Conservation (phyloP, 257 asterid species). For the Haberlea rhodopensis region DNA sequence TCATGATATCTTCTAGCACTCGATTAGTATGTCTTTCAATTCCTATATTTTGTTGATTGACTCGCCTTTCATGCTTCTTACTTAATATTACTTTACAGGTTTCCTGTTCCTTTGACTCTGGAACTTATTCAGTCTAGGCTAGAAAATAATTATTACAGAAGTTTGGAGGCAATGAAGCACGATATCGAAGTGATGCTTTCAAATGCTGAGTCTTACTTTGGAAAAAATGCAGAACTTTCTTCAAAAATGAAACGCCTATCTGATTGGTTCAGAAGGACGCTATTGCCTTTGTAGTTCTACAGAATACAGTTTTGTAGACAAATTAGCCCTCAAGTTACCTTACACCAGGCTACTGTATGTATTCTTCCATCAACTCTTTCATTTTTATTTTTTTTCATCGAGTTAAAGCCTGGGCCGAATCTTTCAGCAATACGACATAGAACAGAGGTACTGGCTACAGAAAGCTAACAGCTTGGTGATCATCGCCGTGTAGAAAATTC, state of each 20-base stretch:
- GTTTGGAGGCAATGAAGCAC: constrained; percentile 76
- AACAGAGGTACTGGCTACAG: constrained; percentile 25
- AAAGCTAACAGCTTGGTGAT: constrained; percentile 25
- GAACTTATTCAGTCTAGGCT: constrained; percentile 69
- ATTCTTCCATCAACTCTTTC: constrained; percentile 5
- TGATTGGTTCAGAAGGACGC: constrained; percentile 62
- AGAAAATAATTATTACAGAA: constrained; percentile 80
- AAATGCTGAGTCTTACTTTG: constrained; percentile 59
- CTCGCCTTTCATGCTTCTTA: constrained; percentile 13
- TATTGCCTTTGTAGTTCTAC: constrained; percentile 43
- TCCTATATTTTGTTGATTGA: not conserved
- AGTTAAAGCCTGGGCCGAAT: not conserved
- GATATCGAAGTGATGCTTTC: constrained; percentile 71
- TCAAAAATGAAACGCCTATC: constrained; percentile 60
- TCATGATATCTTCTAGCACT: not conserved
- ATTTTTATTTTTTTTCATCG: constrained; percentile 16
- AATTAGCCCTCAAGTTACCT: constrained; percentile 24
- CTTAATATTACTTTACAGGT: constrained; percentile 48
- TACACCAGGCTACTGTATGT: constrained; percentile 31
- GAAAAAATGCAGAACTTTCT: constrained; percentile 53
- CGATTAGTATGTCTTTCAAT: not conserved
- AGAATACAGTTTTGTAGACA: constrained; percentile 70
- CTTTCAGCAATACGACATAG: constrained; percentile 14
- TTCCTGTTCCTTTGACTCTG: constrained; percentile 80
- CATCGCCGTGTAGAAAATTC: constrained; percentile 31